Percentiles rank a stretch among this genome's conserved stretches.
These are phyloP conservation scores for Arthroderma sp. DNA, from an alignment of 2,329 filamentous ascomycete genomes.

Conservation along the genomic window DNA sequence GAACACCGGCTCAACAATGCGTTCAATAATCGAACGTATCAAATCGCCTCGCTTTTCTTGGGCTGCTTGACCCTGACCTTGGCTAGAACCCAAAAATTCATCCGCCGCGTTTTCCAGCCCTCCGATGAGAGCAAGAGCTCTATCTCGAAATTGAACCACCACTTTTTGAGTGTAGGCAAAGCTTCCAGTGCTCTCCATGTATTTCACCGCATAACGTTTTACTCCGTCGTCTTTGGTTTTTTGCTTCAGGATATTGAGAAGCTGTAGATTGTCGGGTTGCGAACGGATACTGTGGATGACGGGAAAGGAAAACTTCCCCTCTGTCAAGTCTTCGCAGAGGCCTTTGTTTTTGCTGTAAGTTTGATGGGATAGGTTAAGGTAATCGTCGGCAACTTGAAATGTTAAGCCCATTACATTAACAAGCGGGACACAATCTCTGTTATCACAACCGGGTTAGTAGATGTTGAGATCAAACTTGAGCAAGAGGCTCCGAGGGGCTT, in stretches of 20 bases:
- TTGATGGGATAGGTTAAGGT: slow-evolving; percentile 57
- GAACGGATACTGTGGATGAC: slow-evolving; percentile 27
- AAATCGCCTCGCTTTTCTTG: slow-evolving; percentile 39
- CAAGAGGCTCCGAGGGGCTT: background rate
- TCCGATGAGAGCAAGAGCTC: slow-evolving; percentile 42
- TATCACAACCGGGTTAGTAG: slow-evolving; percentile 7
- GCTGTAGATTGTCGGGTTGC: slow-evolving; percentile 47
- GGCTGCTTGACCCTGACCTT: slow-evolving; percentile 8
- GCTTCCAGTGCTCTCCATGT: slow-evolving; percentile 82
- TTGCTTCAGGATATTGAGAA: slow-evolving; percentile 83
- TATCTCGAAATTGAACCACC: background rate
- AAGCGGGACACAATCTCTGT: slow-evolving; percentile 39
- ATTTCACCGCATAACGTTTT: slow-evolving; percentile 75
- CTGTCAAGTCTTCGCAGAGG: slow-evolving; percentile 43
- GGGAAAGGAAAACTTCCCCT: slow-evolving; percentile 21
- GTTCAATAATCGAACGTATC: slow-evolving; percentile 55
- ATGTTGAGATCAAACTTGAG: slow-evolving; percentile 2
- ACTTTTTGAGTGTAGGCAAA: slow-evolving; percentile 59
- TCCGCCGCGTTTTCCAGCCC: slow-evolving; percentile 43
- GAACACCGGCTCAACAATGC: slow-evolving; percentile 39
- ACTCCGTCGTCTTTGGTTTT: slow-evolving; percentile 71
- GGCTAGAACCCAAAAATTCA: background rate
- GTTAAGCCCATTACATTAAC: slow-evolving; percentile 40
- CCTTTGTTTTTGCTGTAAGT: slow-evolving; percentile 76
- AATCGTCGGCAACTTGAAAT: slow-evolving; percentile 46